phyloP scores from a whole-genome alignment of 148 eudicot species.

The Silene latifolia region DNA sequence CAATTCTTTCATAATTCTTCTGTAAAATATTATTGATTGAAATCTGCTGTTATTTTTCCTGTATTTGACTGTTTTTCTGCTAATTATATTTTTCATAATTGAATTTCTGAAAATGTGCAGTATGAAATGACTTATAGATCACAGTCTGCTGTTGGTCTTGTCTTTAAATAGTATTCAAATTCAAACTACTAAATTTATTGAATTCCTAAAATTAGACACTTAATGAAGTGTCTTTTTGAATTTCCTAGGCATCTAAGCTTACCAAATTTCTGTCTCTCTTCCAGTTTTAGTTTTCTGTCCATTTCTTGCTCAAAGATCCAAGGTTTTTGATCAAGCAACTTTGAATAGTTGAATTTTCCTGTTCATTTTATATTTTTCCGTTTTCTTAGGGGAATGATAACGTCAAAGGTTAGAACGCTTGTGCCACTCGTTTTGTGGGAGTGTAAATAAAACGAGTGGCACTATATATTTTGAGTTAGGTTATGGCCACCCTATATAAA shows the following conservation, averaged over 20 bases:
- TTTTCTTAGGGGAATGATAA: too few species aligned
- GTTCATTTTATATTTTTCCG: not conserved
- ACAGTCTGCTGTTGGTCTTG: constrained; percentile 20
- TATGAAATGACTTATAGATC: constrained; percentile 20
- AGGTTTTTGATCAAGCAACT: constrained; percentile 1
- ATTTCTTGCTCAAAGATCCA: constrained; percentile 1
- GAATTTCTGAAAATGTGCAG: constrained; percentile 21
- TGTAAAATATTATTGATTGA: too few species aligned
- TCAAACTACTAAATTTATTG: constrained; percentile 8
- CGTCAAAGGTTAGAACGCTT: too few species aligned
- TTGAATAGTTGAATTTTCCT: not conserved
- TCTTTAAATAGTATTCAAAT: constrained; percentile 18
- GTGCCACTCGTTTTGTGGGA: too few species aligned
- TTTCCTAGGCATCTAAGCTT: not conserved
- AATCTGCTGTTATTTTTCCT: too few species aligned
- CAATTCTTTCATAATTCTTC: too few species aligned
- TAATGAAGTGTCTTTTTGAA: not conserved
- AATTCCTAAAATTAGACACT: not conserved
- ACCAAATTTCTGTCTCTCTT: not conserved
- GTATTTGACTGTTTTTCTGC: too few species aligned
- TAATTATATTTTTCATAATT: not conserved
- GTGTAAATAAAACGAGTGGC: too few species aligned
- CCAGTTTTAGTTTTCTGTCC: constrained; percentile 2
- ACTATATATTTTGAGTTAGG: too few species aligned
- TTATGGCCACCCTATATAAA: not conserved